These are phyloP conservation scores for Raffaelea albimanens DNA, from an alignment of 2,329 filamentous ascomycete genomes.

Conservation along the genomic window DNA sequence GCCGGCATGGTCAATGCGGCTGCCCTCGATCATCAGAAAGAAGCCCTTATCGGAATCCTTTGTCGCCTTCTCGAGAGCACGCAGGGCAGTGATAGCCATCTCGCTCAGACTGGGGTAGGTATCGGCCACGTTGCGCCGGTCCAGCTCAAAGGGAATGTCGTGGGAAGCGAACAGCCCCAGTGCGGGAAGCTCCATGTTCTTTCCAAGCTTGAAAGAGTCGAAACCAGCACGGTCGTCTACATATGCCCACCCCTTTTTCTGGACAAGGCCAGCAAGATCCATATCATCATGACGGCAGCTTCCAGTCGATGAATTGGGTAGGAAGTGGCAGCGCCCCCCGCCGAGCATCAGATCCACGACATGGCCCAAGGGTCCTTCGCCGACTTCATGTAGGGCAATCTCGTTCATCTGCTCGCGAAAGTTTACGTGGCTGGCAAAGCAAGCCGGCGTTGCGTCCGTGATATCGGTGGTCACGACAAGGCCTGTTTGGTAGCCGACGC, in stretches of 20 bases:
- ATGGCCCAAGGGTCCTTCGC: conserved; percentile 75
- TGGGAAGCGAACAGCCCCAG: conserved; percentile 74
- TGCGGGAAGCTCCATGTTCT: conserved; percentile 64
- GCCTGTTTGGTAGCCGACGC: conserved; percentile 83
- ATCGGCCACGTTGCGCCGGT: conserved; percentile 69
- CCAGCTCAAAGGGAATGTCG: conserved; percentile 90
- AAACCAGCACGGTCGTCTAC: conserved; percentile 64
- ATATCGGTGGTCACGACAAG: conserved; percentile 91
- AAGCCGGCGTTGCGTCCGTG: conserved; percentile 92
- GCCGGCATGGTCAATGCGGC: conserved; percentile 90
- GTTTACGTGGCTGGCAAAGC: conserved; percentile 84
- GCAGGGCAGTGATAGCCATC: conserved; percentile 78
- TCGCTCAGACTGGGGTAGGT: conserved; percentile 83
- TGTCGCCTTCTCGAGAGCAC: conserved; percentile 71
- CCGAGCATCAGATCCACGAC: conserved; percentile 89
- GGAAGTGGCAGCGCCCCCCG: conserved; percentile 85
- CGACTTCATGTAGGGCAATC: conserved; percentile 87
- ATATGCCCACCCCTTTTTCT: conserved; percentile 73
- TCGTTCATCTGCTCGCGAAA: conserved; percentile 73
- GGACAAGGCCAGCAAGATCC: conserved; percentile 65
- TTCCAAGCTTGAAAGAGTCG: conserved; percentile 59
- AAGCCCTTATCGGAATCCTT: conserved; percentile 81
- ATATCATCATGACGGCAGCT: conserved; percentile 73
- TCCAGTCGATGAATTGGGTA: conserved; percentile 70
- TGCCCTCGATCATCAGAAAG: conserved; percentile 98